phyloP scores from a whole-genome alignment of 2,329 filamentous ascomycete species.

The Aquanectria penicillioides region DNA sequence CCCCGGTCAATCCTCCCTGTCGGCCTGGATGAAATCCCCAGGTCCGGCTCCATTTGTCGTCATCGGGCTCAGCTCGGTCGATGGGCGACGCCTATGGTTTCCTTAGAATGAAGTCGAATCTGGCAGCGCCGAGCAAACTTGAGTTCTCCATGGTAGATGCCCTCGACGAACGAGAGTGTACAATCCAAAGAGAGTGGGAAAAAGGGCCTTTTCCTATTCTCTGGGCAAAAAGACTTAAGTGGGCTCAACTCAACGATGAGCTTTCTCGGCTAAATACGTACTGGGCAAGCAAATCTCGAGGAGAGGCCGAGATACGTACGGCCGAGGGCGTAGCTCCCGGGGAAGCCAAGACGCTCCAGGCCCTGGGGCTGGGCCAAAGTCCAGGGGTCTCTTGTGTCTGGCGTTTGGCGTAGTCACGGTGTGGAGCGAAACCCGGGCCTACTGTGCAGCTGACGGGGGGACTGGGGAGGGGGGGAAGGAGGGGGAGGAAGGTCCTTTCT shows the following conservation, averaged over 20 bases:
- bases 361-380: conserved; percentile 21
- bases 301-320: conserved; percentile 40
- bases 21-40: neutral
- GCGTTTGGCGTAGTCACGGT: conserved; percentile 17
- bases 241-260: conserved; percentile 24
- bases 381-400: conserved; percentile 18
- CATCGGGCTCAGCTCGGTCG: neutral
- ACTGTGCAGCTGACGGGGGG: conserved; percentile 31
- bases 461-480: too few species aligned
- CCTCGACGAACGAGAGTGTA: neutral
- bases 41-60: conserved; percentile 1
- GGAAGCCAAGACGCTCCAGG: conserved; percentile 34
- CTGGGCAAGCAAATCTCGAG: conserved; percentile 22
- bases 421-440: conserved; percentile 19
- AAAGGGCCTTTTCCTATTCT: conserved; percentile 12
- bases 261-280: conserved; percentile 37
- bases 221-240: conserved; percentile 7
- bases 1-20: neutral
- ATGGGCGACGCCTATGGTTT: neutral
- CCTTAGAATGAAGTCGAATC: too few species aligned
- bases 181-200: neutral
- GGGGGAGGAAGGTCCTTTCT: too few species aligned
- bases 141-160: neutral
- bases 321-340: conserved; percentile 34
- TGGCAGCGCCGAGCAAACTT: too few species aligned